A percentile compares a stretch with the other conserved stretches of the same genome.
Evolutionary conservation across 495 filamentous ascomycete genomes (phyloP).

Genomic region (Letharia columbiana): DNA sequence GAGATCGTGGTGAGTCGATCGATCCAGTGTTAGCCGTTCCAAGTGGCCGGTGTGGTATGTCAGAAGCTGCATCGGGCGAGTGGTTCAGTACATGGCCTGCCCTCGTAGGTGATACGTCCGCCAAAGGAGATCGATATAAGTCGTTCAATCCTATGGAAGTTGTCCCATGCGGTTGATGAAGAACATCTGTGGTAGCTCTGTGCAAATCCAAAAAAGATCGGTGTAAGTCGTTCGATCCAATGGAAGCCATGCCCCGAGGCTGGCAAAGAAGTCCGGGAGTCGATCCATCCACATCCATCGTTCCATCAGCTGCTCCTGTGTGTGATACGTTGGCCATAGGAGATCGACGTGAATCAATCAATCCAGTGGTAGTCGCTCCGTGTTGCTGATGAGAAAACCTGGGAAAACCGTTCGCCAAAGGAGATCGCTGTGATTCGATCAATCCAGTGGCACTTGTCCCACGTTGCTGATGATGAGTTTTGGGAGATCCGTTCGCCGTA

Average conservation of each 20-base stretch:
- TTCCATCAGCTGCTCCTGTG: not conserved
- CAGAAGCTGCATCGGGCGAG: not conserved
- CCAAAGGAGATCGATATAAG: not conserved
- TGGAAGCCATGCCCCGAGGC: not conserved
- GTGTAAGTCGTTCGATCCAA: not conserved
- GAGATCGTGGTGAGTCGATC: conserved; percentile 3
- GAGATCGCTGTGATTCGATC: not conserved
- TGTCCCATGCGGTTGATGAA: not conserved
- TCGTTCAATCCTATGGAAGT: not conserved
- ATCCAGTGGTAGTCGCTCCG: not conserved
- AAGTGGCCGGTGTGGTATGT: not conserved
- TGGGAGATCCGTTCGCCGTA: not conserved
- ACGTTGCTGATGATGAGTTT: not conserved
- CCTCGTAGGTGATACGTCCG: not conserved
- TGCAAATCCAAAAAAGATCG: not conserved
- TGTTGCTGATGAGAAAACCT: not conserved
- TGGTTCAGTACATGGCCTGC: not conserved
- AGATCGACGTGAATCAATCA: not conserved
- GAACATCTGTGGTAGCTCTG: not conserved
- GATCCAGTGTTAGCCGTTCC: not conserved
- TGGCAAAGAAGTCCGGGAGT: not conserved
- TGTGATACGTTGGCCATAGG: not conserved
- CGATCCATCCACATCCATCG: not conserved
- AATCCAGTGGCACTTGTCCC: not conserved
- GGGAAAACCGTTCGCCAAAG: not conserved